Base-by-base conservation (phyloP, 805 yeast species). In the Wickerhamiella musiphila region DNA sequence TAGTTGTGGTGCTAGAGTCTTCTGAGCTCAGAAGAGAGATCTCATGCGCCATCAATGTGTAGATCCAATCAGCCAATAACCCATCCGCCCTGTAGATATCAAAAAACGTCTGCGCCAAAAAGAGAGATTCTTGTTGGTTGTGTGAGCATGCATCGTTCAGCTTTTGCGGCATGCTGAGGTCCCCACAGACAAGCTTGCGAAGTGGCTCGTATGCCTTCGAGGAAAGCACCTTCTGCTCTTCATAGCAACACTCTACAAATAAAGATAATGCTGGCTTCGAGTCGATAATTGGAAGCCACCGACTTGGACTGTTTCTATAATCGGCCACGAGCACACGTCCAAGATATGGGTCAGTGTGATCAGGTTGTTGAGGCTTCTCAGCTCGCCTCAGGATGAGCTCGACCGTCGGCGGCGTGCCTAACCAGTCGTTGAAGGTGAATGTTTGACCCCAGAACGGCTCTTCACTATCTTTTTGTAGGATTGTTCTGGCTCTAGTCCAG, bases 381-480 rank as follows among this genome's bases (percentile, higher is more conserved):
- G 47, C 35, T 20, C 32, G 32, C 12, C 35, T 35, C 6, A 44
- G 31, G 2, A 20, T 28, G 10, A 42, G 29, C 22, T 31, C 36
- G 47, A 51, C 28, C 46, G 47, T 44, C 58, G 72, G 35, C 69
- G 58, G 29, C 58, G 52, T 11, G 69, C 61, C 40, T 58, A 68
- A 41, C 70, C 59, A 48, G 59, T 61, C 45, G 62, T 68, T 3
- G 72, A 69, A 56, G 2, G 64, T 55, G 46, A 78, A 77, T 28
- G 63, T 68, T 46, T 84, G 94, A 47, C 83, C 70, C 90, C 94
- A 84, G 48, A 79, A 79, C 1, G 93, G 84, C 34, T 63, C 62
- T 1, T 51, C 41, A 28, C 65, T 57, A 23, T 60, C 56, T 0
- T 74, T 74, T 18, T 38, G 36, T 5, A 68, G 58, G 2, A 83